Percentiles rank a stretch among this genome's conserved stretches.
phyloP scores from a whole-genome alignment of 2,329 filamentous ascomycete species.

The Diaporthe sp. region DNA sequence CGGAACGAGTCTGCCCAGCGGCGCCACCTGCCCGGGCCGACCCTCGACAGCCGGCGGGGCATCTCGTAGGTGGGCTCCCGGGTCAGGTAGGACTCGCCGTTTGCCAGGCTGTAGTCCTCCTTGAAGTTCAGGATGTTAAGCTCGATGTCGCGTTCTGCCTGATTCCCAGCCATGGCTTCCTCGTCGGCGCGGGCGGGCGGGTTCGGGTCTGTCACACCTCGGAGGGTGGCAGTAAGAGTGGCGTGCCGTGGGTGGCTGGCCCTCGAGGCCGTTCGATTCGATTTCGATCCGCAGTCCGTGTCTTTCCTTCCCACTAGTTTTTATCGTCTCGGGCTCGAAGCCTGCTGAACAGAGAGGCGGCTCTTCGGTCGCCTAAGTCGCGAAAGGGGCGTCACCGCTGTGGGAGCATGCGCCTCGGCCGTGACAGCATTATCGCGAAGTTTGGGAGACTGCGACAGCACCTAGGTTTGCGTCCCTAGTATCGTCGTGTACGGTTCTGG shows the following conservation, averaged over 20 bases:
- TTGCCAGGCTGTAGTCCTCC: constrained; percentile 65
- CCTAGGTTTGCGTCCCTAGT: not conserved
- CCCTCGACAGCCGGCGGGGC: constrained; percentile 44
- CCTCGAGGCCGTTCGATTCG: not conserved
- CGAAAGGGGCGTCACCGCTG: not conserved
- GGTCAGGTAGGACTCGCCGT: constrained; percentile 65
- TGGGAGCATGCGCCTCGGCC: constrained; percentile 25
- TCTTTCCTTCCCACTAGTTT: not conserved
- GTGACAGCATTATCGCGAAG: constrained; percentile 26
- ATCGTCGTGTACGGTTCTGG: not conserved
- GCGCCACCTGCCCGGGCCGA: constrained; percentile 37
- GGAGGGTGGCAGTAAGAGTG: not conserved
- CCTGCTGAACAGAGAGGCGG: not conserved
- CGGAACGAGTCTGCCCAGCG: constrained; percentile 73
- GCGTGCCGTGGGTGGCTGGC: not conserved
- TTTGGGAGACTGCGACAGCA: not conserved
- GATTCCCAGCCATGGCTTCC: constrained; percentile 51
- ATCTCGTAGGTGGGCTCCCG: constrained; percentile 61
- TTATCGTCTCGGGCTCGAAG: not conserved
- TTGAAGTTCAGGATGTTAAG: constrained; percentile 70
- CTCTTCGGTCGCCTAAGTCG: not conserved
- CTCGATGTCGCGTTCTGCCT: constrained; percentile 58
- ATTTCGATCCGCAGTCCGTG: not conserved
- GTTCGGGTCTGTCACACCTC: constrained; percentile 5
- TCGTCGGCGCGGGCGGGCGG: constrained; percentile 11